These are phyloP conservation scores for Tulasnella sp. DNA, from an alignment of 768 basidiomycete genomes.

Conservation along the genomic window DNA sequence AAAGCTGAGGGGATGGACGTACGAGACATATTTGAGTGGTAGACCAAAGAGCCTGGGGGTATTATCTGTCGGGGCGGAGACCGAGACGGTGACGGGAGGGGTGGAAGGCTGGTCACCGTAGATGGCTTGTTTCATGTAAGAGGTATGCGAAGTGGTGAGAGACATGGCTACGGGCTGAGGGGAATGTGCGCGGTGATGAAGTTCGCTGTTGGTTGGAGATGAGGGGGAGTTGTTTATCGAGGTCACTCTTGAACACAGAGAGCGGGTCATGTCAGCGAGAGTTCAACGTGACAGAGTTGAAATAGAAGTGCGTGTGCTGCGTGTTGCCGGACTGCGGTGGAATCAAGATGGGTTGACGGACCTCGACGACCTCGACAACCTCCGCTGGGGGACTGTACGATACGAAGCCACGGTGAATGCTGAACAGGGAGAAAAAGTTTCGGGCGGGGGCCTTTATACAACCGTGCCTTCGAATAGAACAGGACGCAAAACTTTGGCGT, in stretches of 20 bases:
- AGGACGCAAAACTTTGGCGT: no score
- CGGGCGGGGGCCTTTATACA: no score
- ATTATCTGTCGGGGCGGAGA: not conserved
- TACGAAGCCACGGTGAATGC: constrained; percentile 6
- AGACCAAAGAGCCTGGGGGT: constrained; percentile 53
- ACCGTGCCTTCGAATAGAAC: no score
- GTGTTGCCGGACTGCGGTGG: not conserved
- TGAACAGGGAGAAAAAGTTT: not conserved
- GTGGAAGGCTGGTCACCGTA: not conserved
- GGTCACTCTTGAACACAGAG: not conserved
- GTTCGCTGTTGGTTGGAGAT: not conserved
- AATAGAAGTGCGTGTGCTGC: not conserved
- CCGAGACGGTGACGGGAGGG: not conserved
- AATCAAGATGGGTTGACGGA: not conserved
- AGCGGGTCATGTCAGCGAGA: not conserved
- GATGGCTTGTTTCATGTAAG: not conserved
- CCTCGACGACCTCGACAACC: constrained; percentile 9
- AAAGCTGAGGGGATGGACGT: constrained; percentile 30
- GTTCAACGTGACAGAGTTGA: not conserved
- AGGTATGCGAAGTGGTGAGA: not conserved
- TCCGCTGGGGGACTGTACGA: constrained; percentile 5
- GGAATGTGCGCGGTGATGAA: constrained; percentile 1
- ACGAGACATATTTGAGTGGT: constrained; percentile 73
- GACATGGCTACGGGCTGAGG: not conserved
- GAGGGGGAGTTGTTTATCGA: not conserved